Evolutionary conservation across 2,329 filamentous ascomycete genomes (phyloP).

Genomic region (Diplodia seriata): DNA sequence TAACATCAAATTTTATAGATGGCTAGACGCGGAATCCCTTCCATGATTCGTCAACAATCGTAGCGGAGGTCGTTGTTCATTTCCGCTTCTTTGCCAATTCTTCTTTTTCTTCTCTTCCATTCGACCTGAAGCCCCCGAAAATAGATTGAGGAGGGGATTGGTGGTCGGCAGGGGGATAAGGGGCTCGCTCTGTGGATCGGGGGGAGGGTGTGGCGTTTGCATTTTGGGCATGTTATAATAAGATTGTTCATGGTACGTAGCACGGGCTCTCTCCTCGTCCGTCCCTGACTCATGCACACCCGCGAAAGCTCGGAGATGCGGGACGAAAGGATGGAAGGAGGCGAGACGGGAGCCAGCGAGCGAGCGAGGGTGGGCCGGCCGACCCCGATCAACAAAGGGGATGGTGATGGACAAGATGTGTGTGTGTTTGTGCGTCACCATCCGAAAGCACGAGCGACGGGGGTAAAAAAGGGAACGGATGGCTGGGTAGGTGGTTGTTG

Average conservation of each 20-base stretch:
- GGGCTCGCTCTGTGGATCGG: background rate
- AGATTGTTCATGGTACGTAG: background rate
- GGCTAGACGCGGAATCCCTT: background rate
- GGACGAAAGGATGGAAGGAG: background rate
- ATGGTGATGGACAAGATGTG: background rate
- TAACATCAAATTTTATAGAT: background rate
- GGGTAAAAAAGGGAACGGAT: background rate
- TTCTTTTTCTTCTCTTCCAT: background rate
- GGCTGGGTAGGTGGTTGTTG: background rate
- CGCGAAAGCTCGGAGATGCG: background rate
- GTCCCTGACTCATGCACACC: background rate
- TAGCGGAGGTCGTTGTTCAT: background rate
- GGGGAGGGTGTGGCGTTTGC: background rate
- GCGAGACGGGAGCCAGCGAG: background rate
- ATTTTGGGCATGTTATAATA: background rate
- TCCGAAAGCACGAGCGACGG: background rate
- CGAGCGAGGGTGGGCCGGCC: background rate
- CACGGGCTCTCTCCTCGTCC: background rate
- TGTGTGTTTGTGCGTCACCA: background rate
- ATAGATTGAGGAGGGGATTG: constrained; percentile 12
- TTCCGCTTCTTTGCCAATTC: background rate
- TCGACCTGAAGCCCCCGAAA: background rate
- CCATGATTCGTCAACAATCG: background rate
- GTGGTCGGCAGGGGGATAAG: background rate
- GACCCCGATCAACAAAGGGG: constrained; percentile 2